Conservation (phyloP, 352 stramenopile species). For the Phytophthora parvispora region DNA sequence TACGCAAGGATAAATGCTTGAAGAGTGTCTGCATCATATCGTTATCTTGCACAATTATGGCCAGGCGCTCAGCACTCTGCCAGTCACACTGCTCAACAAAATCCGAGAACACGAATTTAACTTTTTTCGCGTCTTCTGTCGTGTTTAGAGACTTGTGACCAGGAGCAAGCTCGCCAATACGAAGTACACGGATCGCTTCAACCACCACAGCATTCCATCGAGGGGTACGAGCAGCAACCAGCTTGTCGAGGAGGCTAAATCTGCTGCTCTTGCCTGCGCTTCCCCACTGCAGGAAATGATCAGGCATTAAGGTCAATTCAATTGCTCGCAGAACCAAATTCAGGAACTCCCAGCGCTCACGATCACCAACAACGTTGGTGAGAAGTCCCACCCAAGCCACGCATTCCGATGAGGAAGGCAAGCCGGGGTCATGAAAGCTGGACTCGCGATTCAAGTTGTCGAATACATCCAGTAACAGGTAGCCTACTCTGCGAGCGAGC, state of each 20-base stretch:
- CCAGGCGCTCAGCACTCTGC: constrained; percentile 56
- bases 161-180: constrained; percentile 7
- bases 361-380: constrained; percentile 26
- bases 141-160: not conserved
- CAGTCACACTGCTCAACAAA: constrained; percentile 58
- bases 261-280: constrained; percentile 3
- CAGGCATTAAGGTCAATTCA: constrained; percentile 26
- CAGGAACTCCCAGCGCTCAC: constrained; percentile 52
- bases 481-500: constrained; percentile 55
- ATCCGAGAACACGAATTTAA: constrained; percentile 27
- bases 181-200: constrained; percentile 58
- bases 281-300: constrained; percentile 3
- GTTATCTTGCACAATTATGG: constrained; percentile 23
- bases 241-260: constrained; percentile 25
- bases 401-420: constrained; percentile 3
- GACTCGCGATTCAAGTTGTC: constrained; percentile 23
- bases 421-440: not conserved
- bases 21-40: constrained; percentile 41
- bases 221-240: constrained; percentile 32
- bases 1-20: constrained; percentile 37
- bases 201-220: constrained; percentile 65
- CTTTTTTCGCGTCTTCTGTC: constrained; percentile 11
- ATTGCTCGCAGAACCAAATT: constrained; percentile 52
- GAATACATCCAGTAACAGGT: constrained; percentile 71
- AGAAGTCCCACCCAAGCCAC: constrained; percentile 36